Base-by-base conservation (phyloP, 164 flowering plant species). In the Tetrastigma voinierianum region DNA sequence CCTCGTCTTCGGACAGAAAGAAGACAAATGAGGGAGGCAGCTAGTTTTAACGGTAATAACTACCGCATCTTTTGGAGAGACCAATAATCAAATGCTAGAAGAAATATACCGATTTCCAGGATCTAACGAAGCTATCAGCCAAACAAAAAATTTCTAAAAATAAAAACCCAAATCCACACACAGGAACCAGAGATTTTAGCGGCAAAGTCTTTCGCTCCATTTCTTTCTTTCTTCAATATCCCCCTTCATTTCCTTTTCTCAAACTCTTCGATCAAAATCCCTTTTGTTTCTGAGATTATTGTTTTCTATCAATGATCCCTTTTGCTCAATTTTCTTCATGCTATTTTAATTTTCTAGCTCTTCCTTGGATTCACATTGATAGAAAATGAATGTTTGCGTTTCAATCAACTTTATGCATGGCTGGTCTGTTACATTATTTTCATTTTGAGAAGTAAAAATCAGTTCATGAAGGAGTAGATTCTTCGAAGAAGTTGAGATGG, bases 401-500 rank as follows among this genome's bases (percentile, higher is more conserved):
- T 49, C 17, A 49, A 49, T 57, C 24, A 21, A 8, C 43, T 58
- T 32, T 46, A 46, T 20, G 20, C 7, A 46, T 60, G 9, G 18
- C 65, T 49, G 62, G 59, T 40, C 7, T 45, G 46, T 46, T 12
- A 12, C 49, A 16, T 16, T 23, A 18, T 11, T 19, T 32, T 12
- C 17, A 9, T 46, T 6, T 48, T 58, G 21, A 21, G 47, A 49
- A n/a, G 17, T 13, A 23, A 53, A 32, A 47, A 25, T 25, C 40
- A 25, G 40, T 25, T 4, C 40, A 25, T 25, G 40, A 40, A 57
- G 1, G 23, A 3, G 21, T 43, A 12, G 19, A 61, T 7, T 48
- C 12, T 57, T n/a, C 12, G 9, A 15, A 46, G 48, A 16, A 58
- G 24, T 7, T 67, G 66, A 76, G 12, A 89, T 90, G 97, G 90